Percentiles rank a stretch among this genome's conserved stretches.
These are phyloP conservation scores for Dendrobium officinale DNA, from an alignment of 106 monocot species.

Conservation along the genomic window DNA sequence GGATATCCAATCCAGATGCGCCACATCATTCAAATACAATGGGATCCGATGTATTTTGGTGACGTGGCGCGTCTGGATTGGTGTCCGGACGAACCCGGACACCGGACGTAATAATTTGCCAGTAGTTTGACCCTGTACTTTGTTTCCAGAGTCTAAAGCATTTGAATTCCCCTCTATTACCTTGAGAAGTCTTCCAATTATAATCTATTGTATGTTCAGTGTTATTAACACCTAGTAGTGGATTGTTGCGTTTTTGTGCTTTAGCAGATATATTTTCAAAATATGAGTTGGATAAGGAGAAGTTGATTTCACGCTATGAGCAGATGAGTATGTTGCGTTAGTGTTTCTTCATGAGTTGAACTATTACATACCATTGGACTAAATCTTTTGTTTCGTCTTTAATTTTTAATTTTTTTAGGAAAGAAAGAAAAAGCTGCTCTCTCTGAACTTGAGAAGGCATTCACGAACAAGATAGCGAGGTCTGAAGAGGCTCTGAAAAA, in stretches of 20 bases:
- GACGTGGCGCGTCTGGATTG: no score
- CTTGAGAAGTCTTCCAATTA: background rate
- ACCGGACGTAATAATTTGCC: no score
- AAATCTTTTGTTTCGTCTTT: background rate
- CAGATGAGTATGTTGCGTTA: constrained; percentile 44
- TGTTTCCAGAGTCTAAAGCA: no score
- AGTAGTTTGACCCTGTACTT: no score
- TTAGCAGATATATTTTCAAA: constrained; percentile 63
- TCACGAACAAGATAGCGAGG: constrained; percentile 50
- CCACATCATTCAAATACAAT: no score
- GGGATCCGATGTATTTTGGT: no score
- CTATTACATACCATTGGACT: background rate
- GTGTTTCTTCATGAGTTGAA: background rate
- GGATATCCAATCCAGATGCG: no score
- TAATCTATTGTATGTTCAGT: background rate
- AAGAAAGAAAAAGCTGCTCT: constrained; percentile 68
- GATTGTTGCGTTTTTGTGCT: background rate
- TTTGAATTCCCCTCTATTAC: background rate
- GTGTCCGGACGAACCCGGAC: no score
- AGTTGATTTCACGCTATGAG: constrained; percentile 53
- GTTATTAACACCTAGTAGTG: background rate
- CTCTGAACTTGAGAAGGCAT: constrained; percentile 59
- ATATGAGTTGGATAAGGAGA: constrained; percentile 79
- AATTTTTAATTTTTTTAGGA: constrained; percentile 25
- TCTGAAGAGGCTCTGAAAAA: constrained; percentile 73